Evolutionary conservation across 257 asterid species (phyloP), one percentile per base, ranked within the genome.

Genomic region (Nicotiana sylvestris): DNA sequence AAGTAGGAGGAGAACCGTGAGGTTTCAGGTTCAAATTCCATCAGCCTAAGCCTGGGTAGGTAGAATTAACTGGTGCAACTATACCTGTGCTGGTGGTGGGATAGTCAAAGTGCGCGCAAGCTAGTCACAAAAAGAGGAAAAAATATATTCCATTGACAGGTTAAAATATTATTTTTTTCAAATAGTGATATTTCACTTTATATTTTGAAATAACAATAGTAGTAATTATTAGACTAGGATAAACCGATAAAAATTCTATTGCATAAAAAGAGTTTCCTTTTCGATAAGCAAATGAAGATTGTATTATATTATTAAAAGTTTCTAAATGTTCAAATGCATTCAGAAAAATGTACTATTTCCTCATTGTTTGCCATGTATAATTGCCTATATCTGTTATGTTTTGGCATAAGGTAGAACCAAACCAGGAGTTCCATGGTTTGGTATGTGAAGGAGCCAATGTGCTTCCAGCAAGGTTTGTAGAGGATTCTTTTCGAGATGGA

Each of bases 361-460:
- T 81, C 18, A 67, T 32, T 51, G 72, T 12, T 82, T 53, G 37
- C 27, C 17, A 25, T 62, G 55, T 51, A 27, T 87, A 79, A 85
- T 81, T 85, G 84, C 82, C 87, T 35, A 83, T 82, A 82, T 83
- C 79, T 43, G 29, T 70, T 80, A 30, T 88, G 82, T 89, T 87
- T 88, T 89, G 91, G 90, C 87, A 91, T 81, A 92, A 96, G 99
- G 98, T 96, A 94, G 99, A 96, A 83, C 99, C 98, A 90, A 96
- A 96, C 86, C 98, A 94, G 90, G 98, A 96, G 92, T 96, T 96
- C 85, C 97, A 88, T 87, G 99, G 99, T 69, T 87, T 94, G 92
- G 98, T 94, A 61, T 94, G 98, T 83, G 99, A 96, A 90, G 99
- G 99, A 87, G 98, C 99, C 82, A 92, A 90, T 89, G 99, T 89